A percentile compares a stretch with the other conserved stretches of the same genome.
Evolutionary conservation across 1,284 basidiomycete genomes (phyloP).

Genomic region (Neotropicomus parvogracilis): DNA sequence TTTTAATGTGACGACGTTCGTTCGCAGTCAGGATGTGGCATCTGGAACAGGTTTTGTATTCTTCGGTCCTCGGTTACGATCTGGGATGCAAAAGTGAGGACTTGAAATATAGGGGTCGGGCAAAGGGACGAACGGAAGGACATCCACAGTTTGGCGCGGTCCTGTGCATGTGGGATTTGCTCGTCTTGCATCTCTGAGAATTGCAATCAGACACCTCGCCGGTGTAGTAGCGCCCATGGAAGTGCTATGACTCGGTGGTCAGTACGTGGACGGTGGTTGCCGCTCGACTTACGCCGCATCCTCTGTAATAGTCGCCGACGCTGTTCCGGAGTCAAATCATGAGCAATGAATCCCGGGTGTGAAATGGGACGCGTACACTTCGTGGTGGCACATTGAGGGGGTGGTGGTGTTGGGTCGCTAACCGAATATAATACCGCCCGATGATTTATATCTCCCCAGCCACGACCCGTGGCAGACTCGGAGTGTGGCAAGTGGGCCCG

Average conservation of each 20-base stretch:
- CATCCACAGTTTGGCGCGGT: conserved; percentile 50
- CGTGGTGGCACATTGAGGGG: conserved; percentile 52
- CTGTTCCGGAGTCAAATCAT: conserved; percentile 31
- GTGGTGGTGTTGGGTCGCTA: not conserved
- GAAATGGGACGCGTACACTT: conserved; percentile 42
- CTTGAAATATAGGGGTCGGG: conserved; percentile 13
- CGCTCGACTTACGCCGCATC: conserved; percentile 48
- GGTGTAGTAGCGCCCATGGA: conserved; percentile 59
- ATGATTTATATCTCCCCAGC: too few species aligned
- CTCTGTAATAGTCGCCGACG: conserved; percentile 59
- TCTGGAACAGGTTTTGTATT: conserved; percentile 34
- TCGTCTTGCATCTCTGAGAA: conserved; percentile 49
- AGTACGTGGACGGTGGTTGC: too few species aligned
- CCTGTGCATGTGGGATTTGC: conserved; percentile 52
- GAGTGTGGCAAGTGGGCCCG: too few species aligned
- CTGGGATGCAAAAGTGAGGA: conserved; percentile 10
- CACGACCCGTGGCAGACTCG: too few species aligned
- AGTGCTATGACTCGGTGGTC: conserved; percentile 44
- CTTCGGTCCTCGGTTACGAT: conserved; percentile 32
- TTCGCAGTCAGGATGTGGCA: conserved; percentile 29
- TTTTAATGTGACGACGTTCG: conserved; percentile 17
- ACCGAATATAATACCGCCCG: too few species aligned
- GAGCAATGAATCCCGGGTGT: not conserved
- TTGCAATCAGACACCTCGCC: conserved; percentile 53
- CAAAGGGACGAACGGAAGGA: conserved; percentile 23